Conservation (phyloP, 2,329 filamentous ascomycete genomes). For the Exutisphaerella laricina region DNA sequence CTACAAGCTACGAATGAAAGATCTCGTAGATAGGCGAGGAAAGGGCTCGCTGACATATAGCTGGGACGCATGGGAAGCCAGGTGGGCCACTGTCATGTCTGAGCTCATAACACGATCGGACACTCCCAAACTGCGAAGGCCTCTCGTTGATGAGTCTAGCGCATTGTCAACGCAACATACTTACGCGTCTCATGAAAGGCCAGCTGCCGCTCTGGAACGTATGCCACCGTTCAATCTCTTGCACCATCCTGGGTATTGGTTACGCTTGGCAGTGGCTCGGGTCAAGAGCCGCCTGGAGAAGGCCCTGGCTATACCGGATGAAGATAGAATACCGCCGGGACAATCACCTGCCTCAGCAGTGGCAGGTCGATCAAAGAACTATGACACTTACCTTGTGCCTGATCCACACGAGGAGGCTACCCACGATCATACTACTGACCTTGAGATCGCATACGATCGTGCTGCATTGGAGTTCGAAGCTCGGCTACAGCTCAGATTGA, state of each 20-base stretch:
- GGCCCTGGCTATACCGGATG: conserved; percentile 53
- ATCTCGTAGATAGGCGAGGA: conserved; percentile 75
- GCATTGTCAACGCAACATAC: conserved; percentile 23
- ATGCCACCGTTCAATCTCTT: conserved; percentile 54
- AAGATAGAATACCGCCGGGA: conserved; percentile 52
- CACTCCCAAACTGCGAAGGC: conserved; percentile 40
- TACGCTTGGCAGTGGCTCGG: conserved; percentile 49
- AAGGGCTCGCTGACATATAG: conserved; percentile 85
- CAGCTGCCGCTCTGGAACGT: conserved; percentile 44
- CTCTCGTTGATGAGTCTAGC: conserved; percentile 10
- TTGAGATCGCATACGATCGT: conserved; percentile 46
- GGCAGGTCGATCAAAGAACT: conserved; percentile 48
- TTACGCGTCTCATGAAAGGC: conserved; percentile 49
- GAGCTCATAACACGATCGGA: conserved; percentile 52
- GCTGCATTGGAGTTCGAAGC: conserved; percentile 46
- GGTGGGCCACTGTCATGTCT: conserved; percentile 60
- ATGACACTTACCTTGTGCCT: conserved; percentile 57
- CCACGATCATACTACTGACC: conserved; percentile 49
- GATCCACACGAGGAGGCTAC: conserved; percentile 53
- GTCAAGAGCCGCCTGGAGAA: conserved; percentile 46
- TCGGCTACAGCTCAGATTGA: conserved; percentile 49
- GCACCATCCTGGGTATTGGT: conserved; percentile 60
- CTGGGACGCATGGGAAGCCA: conserved; percentile 88
- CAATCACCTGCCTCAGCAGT: conserved; percentile 52
- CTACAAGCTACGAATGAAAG: conserved; percentile 67